Evolutionary conservation across 163 green algal species (phyloP).

Genomic region (Smithsoniella earleae): DNA sequence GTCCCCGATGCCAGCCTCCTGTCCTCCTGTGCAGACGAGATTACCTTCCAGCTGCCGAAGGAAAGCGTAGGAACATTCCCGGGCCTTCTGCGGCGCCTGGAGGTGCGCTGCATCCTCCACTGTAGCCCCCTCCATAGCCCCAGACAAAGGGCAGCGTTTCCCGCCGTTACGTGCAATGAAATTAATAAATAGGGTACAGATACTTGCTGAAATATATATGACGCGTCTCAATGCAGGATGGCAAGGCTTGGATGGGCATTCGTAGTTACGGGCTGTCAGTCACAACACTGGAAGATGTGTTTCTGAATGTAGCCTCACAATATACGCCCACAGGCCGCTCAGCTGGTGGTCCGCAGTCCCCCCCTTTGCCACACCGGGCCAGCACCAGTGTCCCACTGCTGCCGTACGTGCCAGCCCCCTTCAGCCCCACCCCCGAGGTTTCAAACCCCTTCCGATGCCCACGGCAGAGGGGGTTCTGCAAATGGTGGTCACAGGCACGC

Average conservation of each 20-base stretch:
- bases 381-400: background rate
- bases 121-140: no score
- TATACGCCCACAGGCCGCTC: background rate
- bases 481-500: background rate
- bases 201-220: no score
- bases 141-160: no score
- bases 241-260: constrained; percentile 39
- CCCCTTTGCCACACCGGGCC: background rate
- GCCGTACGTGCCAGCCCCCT: background rate
- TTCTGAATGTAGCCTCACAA: constrained; percentile 37
- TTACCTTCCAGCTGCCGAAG: constrained; percentile 49
- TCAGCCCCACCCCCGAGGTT: background rate
- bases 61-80: constrained; percentile 38
- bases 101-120: no score
- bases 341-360: background rate
- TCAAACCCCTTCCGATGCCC: background rate
- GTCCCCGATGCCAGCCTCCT: constrained; percentile 44
- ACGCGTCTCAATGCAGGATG: constrained; percentile 35
- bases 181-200: no score
- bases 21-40: constrained; percentile 39
- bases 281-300: constrained; percentile 69
- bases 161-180: background rate
- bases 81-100: constrained; percentile 5
- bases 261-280: constrained; percentile 53
- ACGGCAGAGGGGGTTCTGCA: background rate